Evolutionary conservation across 805 yeast genomes (phyloP), one percentile per base, ranked within the genome.

Genomic region (Saccharomycodes ludwigii): DNA sequence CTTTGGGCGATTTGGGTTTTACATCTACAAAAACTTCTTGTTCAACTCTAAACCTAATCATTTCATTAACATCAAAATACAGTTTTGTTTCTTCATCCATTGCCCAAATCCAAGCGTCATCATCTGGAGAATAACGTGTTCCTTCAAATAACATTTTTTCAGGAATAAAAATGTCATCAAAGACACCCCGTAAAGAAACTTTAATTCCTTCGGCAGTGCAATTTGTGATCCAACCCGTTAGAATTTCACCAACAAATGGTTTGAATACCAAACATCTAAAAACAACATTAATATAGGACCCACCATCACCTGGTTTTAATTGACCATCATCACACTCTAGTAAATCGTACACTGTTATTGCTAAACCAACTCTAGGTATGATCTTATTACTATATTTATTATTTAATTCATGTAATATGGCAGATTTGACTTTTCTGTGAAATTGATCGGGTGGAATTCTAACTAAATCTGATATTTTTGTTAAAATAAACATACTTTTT

Each of bases 91-190:
- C 91, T 37, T 72, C 79, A 33, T 62, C 71, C 38, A 69, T 65
- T 33, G 73, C 70, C 98, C 98, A 91, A 25, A 86, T 76, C 98
- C 98, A 91, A 9, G 95, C 95, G 49, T 78, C 82, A 40, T 91
- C 98, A 25, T 68, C 73, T 1, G 79, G 52, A 20, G 66, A 63
- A 48, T 68, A 83, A 37, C 61, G 67, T 51, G 84, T 73, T 21
- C 70, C 69, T 47, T 86, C 95, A 50, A 91, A 91, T 27, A 91
- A 56, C 61, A 79, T 67, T 32, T 74, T 65, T 43, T 76, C 76
- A 6, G 97, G 97, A 38, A 91, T 78, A 53, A 83, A 82, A 8
- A 91, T 75, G 54, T 91, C 96, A 52, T 85, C 85, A 50, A 91
- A 91, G 53, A 91, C 80, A 39, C 80, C 94, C 66, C 84, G 66